Base-by-base conservation (phyloP, 768 basidiomycete genomes). In the Termitomyces eurrhizus region DNA sequence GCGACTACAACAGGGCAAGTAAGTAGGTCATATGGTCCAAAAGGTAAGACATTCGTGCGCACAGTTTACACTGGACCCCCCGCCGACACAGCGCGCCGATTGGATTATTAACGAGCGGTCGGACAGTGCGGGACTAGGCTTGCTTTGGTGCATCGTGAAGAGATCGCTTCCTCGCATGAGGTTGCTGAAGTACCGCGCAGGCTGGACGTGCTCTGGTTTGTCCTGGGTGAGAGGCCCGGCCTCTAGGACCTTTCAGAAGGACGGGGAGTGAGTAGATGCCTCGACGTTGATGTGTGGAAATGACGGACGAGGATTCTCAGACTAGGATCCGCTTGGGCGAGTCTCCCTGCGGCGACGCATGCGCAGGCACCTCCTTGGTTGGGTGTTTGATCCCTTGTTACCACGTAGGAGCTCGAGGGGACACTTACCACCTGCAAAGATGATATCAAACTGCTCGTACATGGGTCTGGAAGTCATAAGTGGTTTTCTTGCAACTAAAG, bases 41-140 rank as follows among this genome's bases (percentile, higher is more conserved):
- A 29, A 29, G 26, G 14, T n/a, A 29, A 29, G 13, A 2, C 7
- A 24, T 29, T 21, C 13, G 33, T 35, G 48, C 78, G 52, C 49
- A 85, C 86, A 83, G 63, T 88, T 89, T 21, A 88, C 77, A 56
- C 75, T 73, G 0, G 85, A 86, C 1, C 86, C 87, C 2, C 87
- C 88, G 3, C 88, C 87, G 7, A 90, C 64, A 44, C 78, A 80
- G 52, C 80, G 75, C 0, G 82, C 86, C 21, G 72, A 66, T 0
- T 76, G 75, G 7, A 85, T 74, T 37, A 81, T 52, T 8, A 73
- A 64, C 3, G 73, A 65, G 2, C 87, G 83, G 7, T 78, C 81
- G 12, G 67, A 73, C 26, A 77, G 52, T 7, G 74, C 69, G 36
- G 79, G 70, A 55, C 76, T 80, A 0, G 74, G 72, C 62, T 79